phyloP scores from a whole-genome alignment of 2,329 filamentous ascomycete genomes.

The Aspergillus arachidicola region DNA sequence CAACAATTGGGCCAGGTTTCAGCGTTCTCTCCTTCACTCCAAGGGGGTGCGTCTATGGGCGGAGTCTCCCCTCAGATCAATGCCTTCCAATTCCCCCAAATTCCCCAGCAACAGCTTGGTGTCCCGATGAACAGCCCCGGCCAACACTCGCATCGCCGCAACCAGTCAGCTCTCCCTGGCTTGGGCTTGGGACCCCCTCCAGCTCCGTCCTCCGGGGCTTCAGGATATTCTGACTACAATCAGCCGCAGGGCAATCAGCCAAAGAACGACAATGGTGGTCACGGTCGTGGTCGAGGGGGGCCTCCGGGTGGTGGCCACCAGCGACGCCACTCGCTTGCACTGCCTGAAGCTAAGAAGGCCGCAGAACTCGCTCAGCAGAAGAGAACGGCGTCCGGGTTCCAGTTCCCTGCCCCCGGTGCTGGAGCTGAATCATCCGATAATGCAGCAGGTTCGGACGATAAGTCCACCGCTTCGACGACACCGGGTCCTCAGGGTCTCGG shows the following conservation, averaged over 20 bases:
- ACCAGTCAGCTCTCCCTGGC: slow-evolving; percentile 93
- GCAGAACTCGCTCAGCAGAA: slow-evolving; percentile 97
- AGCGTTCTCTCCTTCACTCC: slow-evolving; percentile 71
- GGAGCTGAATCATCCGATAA: slow-evolving; percentile 56
- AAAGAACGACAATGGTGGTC: slow-evolving; percentile 69
- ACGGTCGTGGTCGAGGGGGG: slow-evolving; percentile 74
- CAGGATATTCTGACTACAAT: slow-evolving; percentile 83
- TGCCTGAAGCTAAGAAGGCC: slow-evolving; percentile 96
- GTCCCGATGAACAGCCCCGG: slow-evolving; percentile 74
- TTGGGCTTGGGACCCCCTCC: slow-evolving; percentile 90
- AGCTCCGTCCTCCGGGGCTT: slow-evolving; percentile 84
- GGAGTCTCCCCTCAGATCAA: slow-evolving; percentile 74
- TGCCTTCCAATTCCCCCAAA: slow-evolving; percentile 87
- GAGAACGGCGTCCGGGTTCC: slow-evolving; percentile 88
- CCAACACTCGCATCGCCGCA: slow-evolving; percentile 90
- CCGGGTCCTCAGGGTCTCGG: slow-evolving; percentile 63
- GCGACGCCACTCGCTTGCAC: slow-evolving; percentile 88
- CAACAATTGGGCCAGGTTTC: slow-evolving; percentile 76
- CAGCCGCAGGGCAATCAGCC: slow-evolving; percentile 64
- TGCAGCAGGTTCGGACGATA: slow-evolving; percentile 58
- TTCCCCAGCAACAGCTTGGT: slow-evolving; percentile 70
- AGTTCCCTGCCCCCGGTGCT: slow-evolving; percentile 80
- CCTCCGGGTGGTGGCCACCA: slow-evolving; percentile 76
- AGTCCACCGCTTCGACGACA: slow-evolving; percentile 41
- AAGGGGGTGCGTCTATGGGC: slow-evolving; percentile 68